Evolutionary conservation across 2,329 filamentous ascomycete species (phyloP).

Genomic region (Graphium sp.): DNA sequence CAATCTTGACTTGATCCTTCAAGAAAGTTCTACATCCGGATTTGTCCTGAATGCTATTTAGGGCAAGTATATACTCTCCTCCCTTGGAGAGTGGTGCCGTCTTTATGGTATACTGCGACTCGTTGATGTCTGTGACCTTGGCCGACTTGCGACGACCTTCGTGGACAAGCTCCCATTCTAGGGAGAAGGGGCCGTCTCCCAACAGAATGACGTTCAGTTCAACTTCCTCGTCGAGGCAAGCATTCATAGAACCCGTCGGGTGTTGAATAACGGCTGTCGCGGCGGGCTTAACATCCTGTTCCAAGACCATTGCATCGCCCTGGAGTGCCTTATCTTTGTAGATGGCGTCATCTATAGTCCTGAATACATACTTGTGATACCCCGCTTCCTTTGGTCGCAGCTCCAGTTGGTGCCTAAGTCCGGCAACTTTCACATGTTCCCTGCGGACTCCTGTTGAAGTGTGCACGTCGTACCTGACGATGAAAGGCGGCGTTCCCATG

Average conservation of each 20-base stretch:
- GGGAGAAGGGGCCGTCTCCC: constrained; percentile 72
- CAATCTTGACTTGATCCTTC: constrained; percentile 70
- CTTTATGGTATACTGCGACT: constrained; percentile 49
- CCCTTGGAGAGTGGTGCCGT: constrained; percentile 62
- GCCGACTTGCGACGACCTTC: constrained; percentile 68
- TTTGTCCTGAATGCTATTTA: constrained; percentile 75
- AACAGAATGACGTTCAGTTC: constrained; percentile 57
- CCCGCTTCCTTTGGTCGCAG: constrained; percentile 69
- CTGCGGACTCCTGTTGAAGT: constrained; percentile 39
- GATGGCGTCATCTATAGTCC: constrained; percentile 63
- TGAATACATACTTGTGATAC: constrained; percentile 74
- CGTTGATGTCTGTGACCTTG: constrained; percentile 44
- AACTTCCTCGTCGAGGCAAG: constrained; percentile 71
- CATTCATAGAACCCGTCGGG: constrained; percentile 36
- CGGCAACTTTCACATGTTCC: constrained; percentile 41
- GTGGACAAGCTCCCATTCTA: constrained; percentile 89
- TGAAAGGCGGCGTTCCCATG: constrained; percentile 82
- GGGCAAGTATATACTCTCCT: constrained; percentile 75
- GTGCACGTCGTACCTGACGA: constrained; percentile 59
- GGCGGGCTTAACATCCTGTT: constrained; percentile 86
- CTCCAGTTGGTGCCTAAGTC: constrained; percentile 68
- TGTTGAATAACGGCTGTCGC: constrained; percentile 60
- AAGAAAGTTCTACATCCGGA: constrained; percentile 75
- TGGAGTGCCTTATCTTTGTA: constrained; percentile 52
- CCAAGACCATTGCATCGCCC: constrained; percentile 46